Conservation (phyloP, 2,329 filamentous ascomycete genomes). For the Coniochaeta prunicola region DNA sequence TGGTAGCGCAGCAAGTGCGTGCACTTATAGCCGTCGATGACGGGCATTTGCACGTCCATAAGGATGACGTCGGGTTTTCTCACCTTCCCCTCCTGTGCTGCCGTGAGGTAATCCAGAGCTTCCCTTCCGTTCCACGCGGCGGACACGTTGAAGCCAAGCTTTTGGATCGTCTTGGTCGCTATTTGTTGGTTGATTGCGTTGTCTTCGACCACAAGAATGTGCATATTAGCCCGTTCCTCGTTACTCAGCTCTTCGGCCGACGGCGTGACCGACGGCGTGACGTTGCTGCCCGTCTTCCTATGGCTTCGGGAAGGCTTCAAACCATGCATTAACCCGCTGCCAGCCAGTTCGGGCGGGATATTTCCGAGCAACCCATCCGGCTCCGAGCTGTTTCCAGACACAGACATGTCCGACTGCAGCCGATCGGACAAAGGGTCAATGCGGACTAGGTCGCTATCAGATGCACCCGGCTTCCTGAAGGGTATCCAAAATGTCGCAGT, state of each 20-base stretch:
- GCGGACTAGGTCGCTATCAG: slow-evolving; percentile 44
- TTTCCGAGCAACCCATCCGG: slow-evolving; percentile 41
- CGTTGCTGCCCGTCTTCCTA: slow-evolving; percentile 19
- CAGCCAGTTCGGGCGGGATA: slow-evolving; percentile 25
- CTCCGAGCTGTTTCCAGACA: slow-evolving; percentile 63
- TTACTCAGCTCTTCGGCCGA: slow-evolving; percentile 41
- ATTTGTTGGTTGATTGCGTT: slow-evolving; percentile 38
- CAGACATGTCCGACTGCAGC: slow-evolving; percentile 53
- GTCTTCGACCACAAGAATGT: slow-evolving; percentile 75
- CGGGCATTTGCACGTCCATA: slow-evolving; percentile 72
- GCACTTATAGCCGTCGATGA: slow-evolving; percentile 71
- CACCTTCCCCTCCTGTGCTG: slow-evolving; percentile 40
- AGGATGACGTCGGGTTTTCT: slow-evolving; percentile 66
- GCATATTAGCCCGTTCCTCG: slow-evolving; percentile 53
- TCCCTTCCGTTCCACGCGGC: slow-evolving; percentile 75
- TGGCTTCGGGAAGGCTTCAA: slow-evolving; percentile 20
- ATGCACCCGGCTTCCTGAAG: slow-evolving; percentile 60
- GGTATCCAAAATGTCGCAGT: slow-evolving; percentile 71
- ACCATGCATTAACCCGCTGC: slow-evolving; percentile 6
- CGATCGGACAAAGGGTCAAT: slow-evolving; percentile 61
- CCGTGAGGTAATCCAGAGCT: slow-evolving; percentile 64
- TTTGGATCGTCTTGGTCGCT: slow-evolving; percentile 65
- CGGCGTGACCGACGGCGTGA: slow-evolving; percentile 8
- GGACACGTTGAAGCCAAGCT: slow-evolving; percentile 63
- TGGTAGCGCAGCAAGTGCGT: slow-evolving; percentile 67